phyloP scores from a whole-genome alignment of 176 grass and related monocot genomes.

The Cenchrus purpureus region DNA sequence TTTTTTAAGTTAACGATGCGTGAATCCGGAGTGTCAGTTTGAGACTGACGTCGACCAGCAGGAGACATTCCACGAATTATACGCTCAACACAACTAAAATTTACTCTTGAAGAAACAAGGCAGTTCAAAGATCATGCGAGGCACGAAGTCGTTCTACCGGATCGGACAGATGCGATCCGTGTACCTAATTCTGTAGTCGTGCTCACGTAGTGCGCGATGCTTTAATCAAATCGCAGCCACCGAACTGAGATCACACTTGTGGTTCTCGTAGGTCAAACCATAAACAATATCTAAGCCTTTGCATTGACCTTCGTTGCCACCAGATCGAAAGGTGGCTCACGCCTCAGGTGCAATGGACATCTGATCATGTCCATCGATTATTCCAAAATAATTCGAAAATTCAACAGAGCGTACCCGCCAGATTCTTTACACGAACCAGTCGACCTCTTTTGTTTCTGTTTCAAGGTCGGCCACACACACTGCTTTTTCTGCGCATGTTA shows the following conservation, averaged over 20 bases:
- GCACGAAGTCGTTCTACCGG: background rate
- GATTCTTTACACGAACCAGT: background rate
- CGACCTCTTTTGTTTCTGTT: background rate
- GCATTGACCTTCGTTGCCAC: background rate
- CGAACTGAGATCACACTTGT: background rate
- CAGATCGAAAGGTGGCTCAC: background rate
- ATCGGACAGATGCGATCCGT: background rate
- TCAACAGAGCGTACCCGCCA: background rate
- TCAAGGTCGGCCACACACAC: slow-evolving; percentile 15
- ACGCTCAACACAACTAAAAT: background rate
- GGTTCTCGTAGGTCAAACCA: background rate
- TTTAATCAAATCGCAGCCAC: background rate
- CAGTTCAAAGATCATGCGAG: background rate
- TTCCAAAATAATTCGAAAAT: slow-evolving; percentile 1
- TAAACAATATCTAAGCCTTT: background rate
- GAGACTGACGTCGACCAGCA: background rate
- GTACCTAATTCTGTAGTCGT: background rate
- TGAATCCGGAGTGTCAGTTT: background rate
- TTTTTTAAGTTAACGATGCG: no score
- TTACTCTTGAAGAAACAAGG: background rate
- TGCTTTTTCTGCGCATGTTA: background rate
- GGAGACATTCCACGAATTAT: background rate
- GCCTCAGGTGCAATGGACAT: background rate
- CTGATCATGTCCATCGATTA: slow-evolving; percentile 1
- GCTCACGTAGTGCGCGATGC: slow-evolving; percentile 23